Base-by-base conservation (phyloP, 2,329 filamentous ascomycete genomes). In the Aspergillus novoparasiticus region DNA sequence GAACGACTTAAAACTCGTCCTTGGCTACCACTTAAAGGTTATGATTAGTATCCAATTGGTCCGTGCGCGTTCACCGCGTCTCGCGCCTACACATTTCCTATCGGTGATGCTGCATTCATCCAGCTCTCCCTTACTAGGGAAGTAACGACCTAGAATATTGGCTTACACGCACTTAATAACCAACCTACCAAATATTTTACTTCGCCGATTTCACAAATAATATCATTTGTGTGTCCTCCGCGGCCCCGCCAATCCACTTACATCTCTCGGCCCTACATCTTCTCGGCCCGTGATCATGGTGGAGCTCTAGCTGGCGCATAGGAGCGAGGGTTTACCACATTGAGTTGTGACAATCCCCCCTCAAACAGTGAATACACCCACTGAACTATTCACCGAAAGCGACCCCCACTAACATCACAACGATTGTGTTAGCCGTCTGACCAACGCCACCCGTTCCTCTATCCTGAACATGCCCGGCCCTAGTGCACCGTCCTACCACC, bases 21-120 rank as follows among this genome's bases (percentile, higher is more conserved):
- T 16, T 28, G 26, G n/a, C 23, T 6, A 16, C 14, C 50, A 41
- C 39, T 41, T 41, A 9, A 9, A 41, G 5, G 30, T 12, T 28
- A 21, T 10, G 9, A 54, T 45, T 54, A 12, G 54, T 45, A 14
- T 16, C 12, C 4, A 43, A 21, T 11, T 21, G 58, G 58, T 23
- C 46, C 39, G 58, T 59, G 58, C 58, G 14, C 34, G 12, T 16
- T 6, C 26, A 16, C 16, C 58, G 46, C 57, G 58, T 53, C 12
- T 55, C 51, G 51, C 51, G 51, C 41, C n/a, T 10, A 34, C 19
- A 43, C 39, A 23, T 59, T 54, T 39, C 51, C 51, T 19, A 54
- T 41, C 39, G 6, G 39, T 16, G 36, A 39, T 8, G 2, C 34
- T 36, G 5, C 2, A 16, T 36, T 36, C 34, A 16, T 16, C 14